Conservation (phyloP, 192 early-diverging fungal species). For the Coemansia sp. region DNA sequence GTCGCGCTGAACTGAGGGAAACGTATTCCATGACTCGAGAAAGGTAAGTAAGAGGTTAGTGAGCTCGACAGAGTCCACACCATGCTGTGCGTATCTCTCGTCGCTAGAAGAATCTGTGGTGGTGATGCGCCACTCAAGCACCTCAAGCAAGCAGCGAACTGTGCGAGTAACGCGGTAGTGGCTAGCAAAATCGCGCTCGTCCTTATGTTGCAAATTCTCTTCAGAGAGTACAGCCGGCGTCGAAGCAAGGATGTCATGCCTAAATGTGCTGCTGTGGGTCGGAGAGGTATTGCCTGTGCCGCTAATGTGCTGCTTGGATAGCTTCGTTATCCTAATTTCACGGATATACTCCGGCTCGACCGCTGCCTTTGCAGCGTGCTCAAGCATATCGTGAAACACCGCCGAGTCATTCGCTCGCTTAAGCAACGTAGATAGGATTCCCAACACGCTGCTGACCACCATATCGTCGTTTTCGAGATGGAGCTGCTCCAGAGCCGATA, state of each 20-base stretch:
- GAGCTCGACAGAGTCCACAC: slow-evolving; percentile 34
- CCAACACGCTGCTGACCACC: slow-evolving; percentile 27
- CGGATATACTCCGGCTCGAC: slow-evolving; percentile 27
- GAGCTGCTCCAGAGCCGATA: slow-evolving; percentile 38
- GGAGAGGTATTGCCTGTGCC: slow-evolving; percentile 13
- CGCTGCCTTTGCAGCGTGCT: slow-evolving; percentile 18
- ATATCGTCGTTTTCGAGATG: slow-evolving; percentile 34
- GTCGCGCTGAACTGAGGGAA: slow-evolving; percentile 37
- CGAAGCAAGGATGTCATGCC: neutral
- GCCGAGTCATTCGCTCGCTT: slow-evolving; percentile 13
- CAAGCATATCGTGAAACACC: slow-evolving; percentile 15
- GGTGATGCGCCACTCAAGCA: slow-evolving; percentile 35
- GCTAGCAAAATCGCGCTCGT: slow-evolving; percentile 26
- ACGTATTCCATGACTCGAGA: slow-evolving; percentile 33
- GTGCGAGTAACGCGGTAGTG: slow-evolving; percentile 26
- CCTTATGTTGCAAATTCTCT: neutral
- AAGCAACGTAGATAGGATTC: slow-evolving; percentile 22
- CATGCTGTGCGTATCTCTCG: slow-evolving; percentile 14
- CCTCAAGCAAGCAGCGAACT: slow-evolving; percentile 17
- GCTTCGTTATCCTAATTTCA: neutral
- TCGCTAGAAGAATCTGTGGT: slow-evolving; percentile 28
- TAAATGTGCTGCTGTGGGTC: neutral
- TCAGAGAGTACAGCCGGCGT: slow-evolving; percentile 8
- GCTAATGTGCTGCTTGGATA: neutral
- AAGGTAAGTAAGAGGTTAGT: slow-evolving; percentile 32